Evolutionary conservation across 1,284 basidiomycete genomes (phyloP).

Genomic region (Apiotrichum veenhuisii): DNA sequence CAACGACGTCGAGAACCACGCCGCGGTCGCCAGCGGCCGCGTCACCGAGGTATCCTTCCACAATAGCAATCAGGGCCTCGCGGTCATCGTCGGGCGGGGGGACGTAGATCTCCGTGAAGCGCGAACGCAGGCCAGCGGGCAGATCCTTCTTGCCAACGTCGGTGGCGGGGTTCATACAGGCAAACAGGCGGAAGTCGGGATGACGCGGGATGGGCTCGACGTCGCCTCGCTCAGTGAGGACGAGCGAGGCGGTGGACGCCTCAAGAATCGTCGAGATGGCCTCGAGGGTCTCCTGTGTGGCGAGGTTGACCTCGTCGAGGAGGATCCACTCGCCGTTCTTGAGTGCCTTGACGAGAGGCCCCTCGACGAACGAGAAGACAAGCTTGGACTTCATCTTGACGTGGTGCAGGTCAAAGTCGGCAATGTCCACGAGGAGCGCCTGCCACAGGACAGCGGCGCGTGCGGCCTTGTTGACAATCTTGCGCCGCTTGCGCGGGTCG

Average conservation of each 20-base stretch:
- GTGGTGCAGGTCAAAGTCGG: constrained; percentile 80
- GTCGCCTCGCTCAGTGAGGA: constrained; percentile 89
- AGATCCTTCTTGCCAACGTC: constrained; percentile 98
- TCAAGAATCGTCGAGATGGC: constrained; percentile 83
- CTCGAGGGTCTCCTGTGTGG: constrained; percentile 90
- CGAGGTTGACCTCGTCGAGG: constrained; percentile 94
- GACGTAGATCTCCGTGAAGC: constrained; percentile 95
- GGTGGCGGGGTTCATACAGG: constrained; percentile 99
- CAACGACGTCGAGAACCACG: constrained; percentile 85
- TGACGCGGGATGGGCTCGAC: constrained; percentile 87
- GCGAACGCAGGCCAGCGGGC: constrained; percentile 79
- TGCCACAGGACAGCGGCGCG: constrained; percentile 60
- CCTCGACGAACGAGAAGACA: constrained; percentile 93
- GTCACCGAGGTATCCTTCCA: constrained; percentile 85
- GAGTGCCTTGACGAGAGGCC: constrained; percentile 89
- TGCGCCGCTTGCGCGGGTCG: constrained; percentile 68
- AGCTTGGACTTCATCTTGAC: constrained; percentile 79
- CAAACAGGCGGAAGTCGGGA: constrained; percentile 92
- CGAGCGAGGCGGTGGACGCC: constrained; percentile 80
- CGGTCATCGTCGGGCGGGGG: constrained; percentile 86
- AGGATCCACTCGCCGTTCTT: constrained; percentile 90
- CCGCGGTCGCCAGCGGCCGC: constrained; percentile 78
- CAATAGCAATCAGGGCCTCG: constrained; percentile 83
- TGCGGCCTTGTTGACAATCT: constrained; percentile 54
- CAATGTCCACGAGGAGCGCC: constrained; percentile 66